Evolutionary conservation across 208 protist genomes (phyloP).

Genomic region (Sergeia podlipaevii): DNA sequence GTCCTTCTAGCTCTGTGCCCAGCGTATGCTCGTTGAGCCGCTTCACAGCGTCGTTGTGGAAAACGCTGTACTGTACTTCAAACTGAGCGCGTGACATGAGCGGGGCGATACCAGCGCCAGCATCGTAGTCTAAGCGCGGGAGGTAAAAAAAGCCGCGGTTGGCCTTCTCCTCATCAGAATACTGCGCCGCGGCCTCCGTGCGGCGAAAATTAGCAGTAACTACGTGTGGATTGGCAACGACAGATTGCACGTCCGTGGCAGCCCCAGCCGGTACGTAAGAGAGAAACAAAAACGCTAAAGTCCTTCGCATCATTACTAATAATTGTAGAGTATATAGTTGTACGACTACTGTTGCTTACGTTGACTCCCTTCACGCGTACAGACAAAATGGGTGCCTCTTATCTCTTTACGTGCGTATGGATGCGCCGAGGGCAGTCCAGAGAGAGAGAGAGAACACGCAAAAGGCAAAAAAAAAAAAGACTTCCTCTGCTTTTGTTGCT

Average conservation of each 20-base stretch:
- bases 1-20: slow-evolving; percentile 74
- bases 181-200: slow-evolving; percentile 44
- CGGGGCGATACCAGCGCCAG: slow-evolving; percentile 44
- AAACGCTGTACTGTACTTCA: slow-evolving; percentile 71
- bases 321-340: slow-evolving; percentile 1
- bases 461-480: slow-evolving; percentile 14
- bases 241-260: slow-evolving; percentile 1
- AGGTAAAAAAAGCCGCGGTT: slow-evolving; percentile 67
- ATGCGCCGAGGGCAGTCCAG: background rate
- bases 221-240: slow-evolving; percentile 15
- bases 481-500: too few species aligned
- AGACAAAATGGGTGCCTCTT: slow-evolving; percentile 5
- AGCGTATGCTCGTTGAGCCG: slow-evolving; percentile 72
- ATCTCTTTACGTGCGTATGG: background rate
- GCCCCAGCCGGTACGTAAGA: slow-evolving; percentile 67
- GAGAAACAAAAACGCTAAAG: slow-evolving; percentile 29
- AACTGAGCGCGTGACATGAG: slow-evolving; percentile 68
- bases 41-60: slow-evolving; percentile 76
- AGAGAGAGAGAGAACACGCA: background rate
- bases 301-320: slow-evolving; percentile 26
- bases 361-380: too few species aligned
- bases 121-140: slow-evolving; percentile 67
- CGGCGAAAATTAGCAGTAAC: slow-evolving; percentile 56
- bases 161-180: slow-evolving; percentile 35
- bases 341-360: too few species aligned